Evolutionary conservation across 352 stramenopile genomes (phyloP), one percentile per base, ranked within the genome.

Genomic region (Globisporangium heterothallicum): DNA sequence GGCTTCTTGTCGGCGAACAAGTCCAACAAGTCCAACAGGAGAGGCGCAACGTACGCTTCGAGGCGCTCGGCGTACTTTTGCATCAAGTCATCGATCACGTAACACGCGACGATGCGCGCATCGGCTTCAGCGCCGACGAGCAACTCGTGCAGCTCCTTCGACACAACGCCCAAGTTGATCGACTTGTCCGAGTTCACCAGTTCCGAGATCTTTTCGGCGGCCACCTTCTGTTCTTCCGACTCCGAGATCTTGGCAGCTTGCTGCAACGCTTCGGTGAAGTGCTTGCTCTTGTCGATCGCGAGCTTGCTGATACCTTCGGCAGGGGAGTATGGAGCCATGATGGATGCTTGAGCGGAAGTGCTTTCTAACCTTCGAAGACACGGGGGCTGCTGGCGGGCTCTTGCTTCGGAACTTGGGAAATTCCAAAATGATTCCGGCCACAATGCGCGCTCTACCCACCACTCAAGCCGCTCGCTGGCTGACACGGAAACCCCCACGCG

Each of bases 251-350:
- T 80, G 54, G 91, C 74, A 27, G 84, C 80, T 71, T 94, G 74
- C 64, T 87, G 71, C 42, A 92, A 63, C 38, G 84, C 84, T 46
- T 90, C 77, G 25, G 79, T 90, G 63, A 94, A 94, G 74, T 92
- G 84, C 74, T 94, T 92, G 77, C 79, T 94, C 74, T 92, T 85
- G 75, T 92, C 83, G 54, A 91, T 88, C 19, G 74, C 80, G 55
- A 94, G 74, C 68, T 90, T 83, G 74, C 66, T 89, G 58, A 88
- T 86, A 65, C 74, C 78, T 67, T 86, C 81, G 57, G 72, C 79
- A 35, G 81, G 81, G 59, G 78, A 80, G 74, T 88, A 90, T 54
- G 82, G 82, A 70, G 82, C 82, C 82, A 92, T 92, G 51, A 55
- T 84, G 68, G 29, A 25, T 19, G 2, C 26, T 36, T 22, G 18